Evolutionary conservation across 371 early-diverging fungal genomes (phyloP), one percentile per base, ranked within the genome.

Genomic region (Caulochytrium protostelioides): DNA sequence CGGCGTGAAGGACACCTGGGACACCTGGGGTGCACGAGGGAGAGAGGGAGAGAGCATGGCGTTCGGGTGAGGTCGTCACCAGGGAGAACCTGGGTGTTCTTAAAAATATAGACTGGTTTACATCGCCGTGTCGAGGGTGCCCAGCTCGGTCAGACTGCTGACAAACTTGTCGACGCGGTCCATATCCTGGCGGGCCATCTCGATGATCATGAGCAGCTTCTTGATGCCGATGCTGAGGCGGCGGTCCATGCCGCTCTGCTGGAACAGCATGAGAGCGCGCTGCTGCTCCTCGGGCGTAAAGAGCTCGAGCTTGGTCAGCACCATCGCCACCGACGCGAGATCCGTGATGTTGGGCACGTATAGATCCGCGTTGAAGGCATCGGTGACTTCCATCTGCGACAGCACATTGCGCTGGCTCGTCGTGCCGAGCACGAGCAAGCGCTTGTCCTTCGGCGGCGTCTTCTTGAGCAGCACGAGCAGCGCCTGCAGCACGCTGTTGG

Each of bases 401-500:
- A 95, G 57, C 23, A 87, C 74, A 13, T 61, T 52, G 12, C 74
- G 70, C 30, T 83, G 65, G 26, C 65, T 76, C 5, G 87, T 79
- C 0, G 95, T 95, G 18, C 74, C 80, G 14, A 95, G 30, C 38
- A 92, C 71, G 21, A 95, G 59, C 10, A 95, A 64, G 15, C 51
- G 39, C 38, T 52, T 42, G 17, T 38, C 30, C 56, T 80, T 78
- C 30, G 86, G 87, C 19, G 97, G 97, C 37, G 69, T 65, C 52
- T 82, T 86, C 56, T 84, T 85, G 22, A 92, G 47, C 32, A 92
- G 49, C 0, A 90, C 90, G 26, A 85, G 55, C 18, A 99, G 59
- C 0, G 97, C 86, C 55, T 99, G 99, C 12, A 99, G 60, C 2
- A 98, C 79, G 2, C 68, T 49, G 57, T 97, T 99, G 19, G 91